Evolutionary conservation across 139 green algal genomes (phyloP), one percentile per base, ranked within the genome.

Genomic region (Tetradesmus obliquus): DNA sequence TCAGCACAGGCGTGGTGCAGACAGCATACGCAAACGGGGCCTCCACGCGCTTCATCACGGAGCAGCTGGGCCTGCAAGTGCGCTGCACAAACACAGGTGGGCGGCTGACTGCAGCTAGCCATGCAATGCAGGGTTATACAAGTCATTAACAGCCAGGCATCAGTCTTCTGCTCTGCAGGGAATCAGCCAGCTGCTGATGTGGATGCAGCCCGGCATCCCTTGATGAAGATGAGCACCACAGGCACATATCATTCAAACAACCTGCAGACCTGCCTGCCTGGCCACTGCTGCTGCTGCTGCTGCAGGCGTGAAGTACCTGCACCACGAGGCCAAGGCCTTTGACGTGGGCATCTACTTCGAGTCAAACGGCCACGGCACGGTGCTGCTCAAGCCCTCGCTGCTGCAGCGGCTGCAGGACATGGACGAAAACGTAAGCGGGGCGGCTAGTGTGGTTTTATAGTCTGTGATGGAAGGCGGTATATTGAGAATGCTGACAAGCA

Each of bases 261-360:
- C 32, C 32, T 45, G 32, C 32, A 45, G 32, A 45, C 32, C 32
- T 45, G 32, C 32, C 32, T 45, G 60, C 60, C 60, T 80, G 72
- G 19, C 22, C 17, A 55, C n/a, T 76, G 17, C 66, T n/a, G 66
- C 66, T 76, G 66, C 15, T 76, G 66, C 66, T 76, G 66, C 19
- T 82, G 17, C 96, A 88, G 98, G 98, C 13, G 98, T 99, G 32
- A 99, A 99, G 94, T 94, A 98, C 93, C 89, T 99, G 83, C 97
- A 99, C 81, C 93, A 93, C 24, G 96, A 94, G 20, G 98, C 97
- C 4, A 92, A 94, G 71, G 87, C 87, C 1, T 99, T 97, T 93
- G 98, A 99, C 88, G 92, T 99, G 9, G 98, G 98, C 72, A 95
- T 99, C 86, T 99, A 99, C 94, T 99, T 99, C 94, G 98, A 99